A percentile compares a stretch with the other conserved stretches of the same genome.
Conservation (phyloP, 139 green algal species). For the Micromonas pusilla region DNA sequence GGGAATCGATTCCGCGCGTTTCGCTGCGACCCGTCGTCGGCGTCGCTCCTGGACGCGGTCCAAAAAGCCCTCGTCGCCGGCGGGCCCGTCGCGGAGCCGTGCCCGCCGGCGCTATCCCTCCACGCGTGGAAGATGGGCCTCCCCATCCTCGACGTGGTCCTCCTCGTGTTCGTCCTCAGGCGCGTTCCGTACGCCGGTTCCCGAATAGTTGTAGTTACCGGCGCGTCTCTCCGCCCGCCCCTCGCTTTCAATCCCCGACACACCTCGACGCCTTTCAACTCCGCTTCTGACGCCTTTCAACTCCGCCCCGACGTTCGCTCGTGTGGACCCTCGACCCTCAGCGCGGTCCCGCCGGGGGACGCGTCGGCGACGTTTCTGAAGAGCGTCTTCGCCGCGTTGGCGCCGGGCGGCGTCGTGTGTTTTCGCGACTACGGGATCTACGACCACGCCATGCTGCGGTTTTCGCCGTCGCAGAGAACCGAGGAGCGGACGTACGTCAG, state of each 20-base stretch:
- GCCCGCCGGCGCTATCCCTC: too few species aligned
- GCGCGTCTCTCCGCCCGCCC: too few species aligned
- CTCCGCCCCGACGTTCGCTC: too few species aligned
- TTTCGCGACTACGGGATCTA: constrained; percentile 25
- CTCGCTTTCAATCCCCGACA: too few species aligned
- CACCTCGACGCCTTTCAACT: too few species aligned
- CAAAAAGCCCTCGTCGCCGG: too few species aligned
- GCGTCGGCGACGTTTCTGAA: background rate
- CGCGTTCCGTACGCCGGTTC: too few species aligned
- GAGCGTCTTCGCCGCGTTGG: background rate
- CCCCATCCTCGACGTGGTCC: constrained; percentile 12
- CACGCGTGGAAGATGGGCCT: too few species aligned
- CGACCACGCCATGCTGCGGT: constrained; percentile 25
- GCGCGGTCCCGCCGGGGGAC: background rate
- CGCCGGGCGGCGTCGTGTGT: constrained; percentile 20
- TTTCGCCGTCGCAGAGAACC: constrained; percentile 10
- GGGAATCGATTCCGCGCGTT: constrained; percentile 2
- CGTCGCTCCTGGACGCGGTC: too few species aligned
- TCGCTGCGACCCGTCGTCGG: constrained; percentile 3
- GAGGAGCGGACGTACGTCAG: constrained; percentile 7
- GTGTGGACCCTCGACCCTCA: too few species aligned
- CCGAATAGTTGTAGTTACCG: too few species aligned
- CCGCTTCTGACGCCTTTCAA: too few species aligned
- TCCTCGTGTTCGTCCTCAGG: constrained; percentile 23
- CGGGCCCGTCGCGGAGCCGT: background rate